Evolutionary conservation across 257 asterid genomes (phyloP).

Genomic region (Forsythia suspensa): DNA sequence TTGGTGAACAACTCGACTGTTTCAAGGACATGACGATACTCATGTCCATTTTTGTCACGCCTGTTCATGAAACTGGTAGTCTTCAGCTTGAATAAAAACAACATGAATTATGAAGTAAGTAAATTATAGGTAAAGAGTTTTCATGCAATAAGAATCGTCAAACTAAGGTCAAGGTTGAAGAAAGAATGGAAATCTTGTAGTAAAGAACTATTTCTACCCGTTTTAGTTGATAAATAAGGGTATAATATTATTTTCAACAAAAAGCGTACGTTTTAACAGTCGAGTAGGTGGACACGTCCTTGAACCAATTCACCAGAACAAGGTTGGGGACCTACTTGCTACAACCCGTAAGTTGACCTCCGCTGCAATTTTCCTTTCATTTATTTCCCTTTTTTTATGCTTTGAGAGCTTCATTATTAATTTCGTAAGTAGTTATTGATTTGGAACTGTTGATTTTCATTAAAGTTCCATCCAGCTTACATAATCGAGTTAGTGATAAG

Average conservation of each 20-base stretch:
- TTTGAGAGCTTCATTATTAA: slow-evolving; percentile 39
- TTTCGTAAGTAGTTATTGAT: slow-evolving; percentile 18
- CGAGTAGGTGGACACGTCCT: not conserved
- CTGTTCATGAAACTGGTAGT: slow-evolving; percentile 50
- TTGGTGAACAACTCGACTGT: slow-evolving; percentile 57
- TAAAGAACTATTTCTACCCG: slow-evolving; percentile 56
- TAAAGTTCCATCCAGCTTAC: not conserved
- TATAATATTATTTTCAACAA: slow-evolving; percentile 31
- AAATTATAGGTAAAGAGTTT: slow-evolving; percentile 46
- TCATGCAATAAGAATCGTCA: slow-evolving; percentile 36
- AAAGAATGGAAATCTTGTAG: slow-evolving; percentile 34
- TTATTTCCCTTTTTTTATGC: slow-evolving; percentile 29
- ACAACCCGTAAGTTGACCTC: too few species aligned
- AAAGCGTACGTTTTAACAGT: not conserved
- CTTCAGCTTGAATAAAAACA: slow-evolving; percentile 39
- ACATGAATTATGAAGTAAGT: not conserved
- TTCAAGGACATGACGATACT: slow-evolving; percentile 43
- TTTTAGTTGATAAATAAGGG: slow-evolving; percentile 41
- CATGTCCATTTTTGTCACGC: slow-evolving; percentile 50
- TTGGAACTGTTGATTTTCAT: not conserved
- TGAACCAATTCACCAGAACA: not conserved
- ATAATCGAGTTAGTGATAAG: not conserved
- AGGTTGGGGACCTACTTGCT: not conserved
- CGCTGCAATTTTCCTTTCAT: not conserved
- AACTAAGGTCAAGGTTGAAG: slow-evolving; percentile 37